Evolutionary conservation across 2,329 filamentous ascomycete species (phyloP).

Genomic region (Aspergillaceae sp.): DNA sequence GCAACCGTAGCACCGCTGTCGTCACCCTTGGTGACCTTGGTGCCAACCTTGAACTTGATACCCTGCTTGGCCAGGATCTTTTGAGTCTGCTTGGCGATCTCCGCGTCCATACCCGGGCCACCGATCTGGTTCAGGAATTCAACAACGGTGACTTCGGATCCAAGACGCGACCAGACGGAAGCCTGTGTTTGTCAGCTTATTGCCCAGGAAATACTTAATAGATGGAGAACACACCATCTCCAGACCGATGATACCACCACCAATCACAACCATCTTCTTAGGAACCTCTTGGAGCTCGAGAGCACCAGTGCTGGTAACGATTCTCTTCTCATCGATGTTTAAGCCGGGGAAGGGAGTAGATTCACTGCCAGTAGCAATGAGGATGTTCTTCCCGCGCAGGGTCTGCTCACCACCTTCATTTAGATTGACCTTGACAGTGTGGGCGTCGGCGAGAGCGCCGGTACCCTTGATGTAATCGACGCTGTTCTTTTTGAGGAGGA

Average conservation of each 20-base stretch:
- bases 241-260: conserved; percentile 95
- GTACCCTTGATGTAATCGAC: conserved; percentile 97
- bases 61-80: conserved; percentile 95
- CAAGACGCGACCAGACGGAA: conserved; percentile 93
- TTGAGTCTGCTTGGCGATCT: conserved; percentile 83
- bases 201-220: neutral
- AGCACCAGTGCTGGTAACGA: conserved; percentile 92
- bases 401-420: conserved; percentile 85
- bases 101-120: conserved; percentile 91
- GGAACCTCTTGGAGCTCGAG: conserved; percentile 83
- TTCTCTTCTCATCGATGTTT: conserved; percentile 93
- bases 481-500: conserved; percentile 97
- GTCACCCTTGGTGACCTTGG: conserved; percentile 86
- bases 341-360: conserved; percentile 93
- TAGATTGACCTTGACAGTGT: conserved; percentile 85
- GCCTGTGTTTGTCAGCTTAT: conserved; percentile 35
- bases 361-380: conserved; percentile 94
- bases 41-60: conserved; percentile 95
- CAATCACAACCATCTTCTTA: conserved; percentile 94
- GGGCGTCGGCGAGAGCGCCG: conserved; percentile 75
- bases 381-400: conserved; percentile 87
- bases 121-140: conserved; percentile 95
- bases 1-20: conserved; percentile 67
- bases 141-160: conserved; percentile 90
- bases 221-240: conserved; percentile 63